Evolutionary conservation across 257 asterid genomes (phyloP).

Genomic region (Verbascum thapsus): DNA sequence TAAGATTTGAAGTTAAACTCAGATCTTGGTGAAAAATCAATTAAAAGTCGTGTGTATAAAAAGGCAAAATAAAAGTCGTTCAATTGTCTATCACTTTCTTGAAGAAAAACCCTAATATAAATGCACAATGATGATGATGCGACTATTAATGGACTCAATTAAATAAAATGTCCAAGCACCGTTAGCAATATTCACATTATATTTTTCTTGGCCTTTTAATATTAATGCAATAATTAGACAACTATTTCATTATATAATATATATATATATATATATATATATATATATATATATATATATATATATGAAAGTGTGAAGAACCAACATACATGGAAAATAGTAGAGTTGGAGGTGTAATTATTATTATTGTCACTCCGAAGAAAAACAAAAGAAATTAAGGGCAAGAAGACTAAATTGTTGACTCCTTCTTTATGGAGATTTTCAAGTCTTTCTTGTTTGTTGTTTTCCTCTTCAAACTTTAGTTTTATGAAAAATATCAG

Average conservation of each 20-base stretch:
- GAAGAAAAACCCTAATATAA: slow-evolving; percentile 25
- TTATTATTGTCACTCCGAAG: slow-evolving; percentile 13
- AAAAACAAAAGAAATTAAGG: not conserved
- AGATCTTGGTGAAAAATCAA: too few relatives aligned
- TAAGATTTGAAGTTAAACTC: too few relatives aligned
- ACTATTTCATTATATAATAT: too few relatives aligned
- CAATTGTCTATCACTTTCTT: slow-evolving; percentile 30
- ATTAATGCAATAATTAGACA: slow-evolving; percentile 30
- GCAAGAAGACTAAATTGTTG: slow-evolving; percentile 29
- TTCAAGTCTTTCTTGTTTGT: slow-evolving; percentile 25
- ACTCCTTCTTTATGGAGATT: slow-evolving; percentile 22
- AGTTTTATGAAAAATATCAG: too few relatives aligned
- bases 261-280: too few relatives aligned
- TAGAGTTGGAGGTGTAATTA: not conserved
- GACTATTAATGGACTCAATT: slow-evolving; percentile 44
- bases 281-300: too few relatives aligned
- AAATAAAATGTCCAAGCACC: slow-evolving; percentile 29
- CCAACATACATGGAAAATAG: not conserved
- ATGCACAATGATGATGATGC: slow-evolving; percentile 40
- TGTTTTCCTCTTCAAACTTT: not conserved
- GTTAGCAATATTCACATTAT: slow-evolving; percentile 34
- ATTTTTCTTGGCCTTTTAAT: slow-evolving; percentile 14
- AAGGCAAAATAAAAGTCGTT: slow-evolving; percentile 29
- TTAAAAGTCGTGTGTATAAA: not conserved
- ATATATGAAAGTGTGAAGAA: slow-evolving; percentile 19